Evolutionary conservation across 140 eudicot species (phyloP).

Genomic region (Senecio squalidus): DNA sequence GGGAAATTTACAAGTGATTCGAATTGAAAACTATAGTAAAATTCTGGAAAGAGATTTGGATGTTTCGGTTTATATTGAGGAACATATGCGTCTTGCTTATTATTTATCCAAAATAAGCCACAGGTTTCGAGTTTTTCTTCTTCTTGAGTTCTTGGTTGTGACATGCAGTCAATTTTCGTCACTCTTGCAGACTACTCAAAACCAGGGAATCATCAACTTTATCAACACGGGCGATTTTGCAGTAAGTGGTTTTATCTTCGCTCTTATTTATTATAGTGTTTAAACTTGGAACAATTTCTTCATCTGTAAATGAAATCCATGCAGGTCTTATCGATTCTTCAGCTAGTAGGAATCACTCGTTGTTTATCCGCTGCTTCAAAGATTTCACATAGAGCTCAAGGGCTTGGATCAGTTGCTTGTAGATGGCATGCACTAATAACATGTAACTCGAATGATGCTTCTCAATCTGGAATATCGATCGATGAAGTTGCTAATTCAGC

Average conservation of each 20-base stretch:
- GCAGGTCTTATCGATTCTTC: conserved; percentile 67
- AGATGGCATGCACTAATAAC: conserved; percentile 71
- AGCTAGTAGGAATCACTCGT: conserved; percentile 54
- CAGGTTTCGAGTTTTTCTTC: conserved; percentile 53
- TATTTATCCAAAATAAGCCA: conserved; percentile 71
- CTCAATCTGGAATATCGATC: conserved; percentile 22
- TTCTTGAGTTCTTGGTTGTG: conserved; percentile 56
- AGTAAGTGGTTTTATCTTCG: conserved; percentile 32
- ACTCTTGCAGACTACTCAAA: conserved; percentile 59
- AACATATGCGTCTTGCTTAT: conserved; percentile 54
- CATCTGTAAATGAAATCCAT: conserved; percentile 9
- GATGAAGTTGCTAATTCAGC: conserved; percentile 22
- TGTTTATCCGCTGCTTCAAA: conserved; percentile 67
- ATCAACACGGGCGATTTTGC: conserved; percentile 71
- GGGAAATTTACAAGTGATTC: conserved; percentile 71
- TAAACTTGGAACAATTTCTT: neutral
- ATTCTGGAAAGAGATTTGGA: conserved; percentile 60
- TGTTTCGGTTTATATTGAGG: conserved; percentile 60
- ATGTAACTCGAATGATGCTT: conserved; percentile 44
- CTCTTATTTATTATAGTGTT: neutral
- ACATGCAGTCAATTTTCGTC: conserved; percentile 48
- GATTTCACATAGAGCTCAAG: conserved; percentile 73
- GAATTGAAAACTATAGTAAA: conserved; percentile 61
- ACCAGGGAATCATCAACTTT: conserved; percentile 49
- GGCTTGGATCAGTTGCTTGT: conserved; percentile 66